A percentile compares a stretch with the other conserved stretches of the same genome.
Evolutionary conservation across 2,329 filamentous ascomycete genomes (phyloP).

Genomic region (Fusarium anthophilum): DNA sequence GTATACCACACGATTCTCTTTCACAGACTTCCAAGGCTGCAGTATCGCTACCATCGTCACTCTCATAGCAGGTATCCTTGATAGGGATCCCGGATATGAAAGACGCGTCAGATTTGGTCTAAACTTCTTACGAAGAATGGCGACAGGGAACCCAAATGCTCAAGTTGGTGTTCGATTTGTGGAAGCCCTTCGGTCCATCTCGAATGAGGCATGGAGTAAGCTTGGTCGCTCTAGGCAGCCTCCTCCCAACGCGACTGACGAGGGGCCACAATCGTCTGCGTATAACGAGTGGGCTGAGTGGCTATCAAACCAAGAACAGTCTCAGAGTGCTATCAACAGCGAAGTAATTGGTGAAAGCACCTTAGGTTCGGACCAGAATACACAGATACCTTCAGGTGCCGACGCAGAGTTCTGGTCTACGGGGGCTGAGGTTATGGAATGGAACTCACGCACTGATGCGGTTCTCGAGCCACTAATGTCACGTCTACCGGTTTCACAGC

Average conservation of each 20-base stretch:
- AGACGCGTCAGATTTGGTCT: background rate
- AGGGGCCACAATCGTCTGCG: background rate
- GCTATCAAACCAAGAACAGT: background rate
- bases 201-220: background rate
- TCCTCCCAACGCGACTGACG: rapidly evolving
- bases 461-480: background rate
- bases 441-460: background rate
- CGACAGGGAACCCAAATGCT: background rate
- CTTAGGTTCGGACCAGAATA: background rate
- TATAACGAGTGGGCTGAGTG: background rate
- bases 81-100: background rate
- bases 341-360: rapidly evolving
- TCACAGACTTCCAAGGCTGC: background rate
- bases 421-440: background rate
- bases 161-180: background rate
- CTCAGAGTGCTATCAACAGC: rapidly evolving
- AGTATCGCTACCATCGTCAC: background rate
- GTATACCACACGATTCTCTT: background rate
- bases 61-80: background rate
- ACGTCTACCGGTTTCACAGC: background rate
- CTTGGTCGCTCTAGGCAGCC: background rate
- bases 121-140: background rate
- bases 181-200: background rate
- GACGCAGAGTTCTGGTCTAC: background rate
- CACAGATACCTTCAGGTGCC: background rate